Conservation (phyloP, 164 flowering plant species). For the Buxus sempervirens region DNA sequence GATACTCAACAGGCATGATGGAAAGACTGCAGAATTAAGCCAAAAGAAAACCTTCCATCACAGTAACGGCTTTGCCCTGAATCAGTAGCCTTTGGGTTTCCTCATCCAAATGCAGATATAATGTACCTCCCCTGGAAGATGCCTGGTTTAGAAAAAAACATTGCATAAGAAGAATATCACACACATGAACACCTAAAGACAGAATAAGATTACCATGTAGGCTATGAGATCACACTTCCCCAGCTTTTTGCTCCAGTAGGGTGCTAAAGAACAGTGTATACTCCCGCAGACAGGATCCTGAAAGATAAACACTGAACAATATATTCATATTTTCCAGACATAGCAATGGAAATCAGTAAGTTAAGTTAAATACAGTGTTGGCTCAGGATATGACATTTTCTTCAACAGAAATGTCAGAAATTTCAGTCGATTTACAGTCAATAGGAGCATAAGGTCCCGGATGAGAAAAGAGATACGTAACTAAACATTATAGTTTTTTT, state of each 20-base stretch:
- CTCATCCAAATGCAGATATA: constrained; percentile 59
- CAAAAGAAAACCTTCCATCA: constrained; percentile 69
- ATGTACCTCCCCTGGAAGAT: constrained; percentile 68
- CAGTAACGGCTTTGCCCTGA: constrained; percentile 62
- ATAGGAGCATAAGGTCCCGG: not conserved
- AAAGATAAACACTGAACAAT: constrained; percentile 1
- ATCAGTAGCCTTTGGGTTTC: constrained; percentile 52
- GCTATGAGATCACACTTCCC: constrained; percentile 63
- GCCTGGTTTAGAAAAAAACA: constrained; percentile 36
- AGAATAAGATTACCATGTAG: constrained; percentile 37
- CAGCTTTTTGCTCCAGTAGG: constrained; percentile 71
- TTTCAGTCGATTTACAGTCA: too few relatives aligned
- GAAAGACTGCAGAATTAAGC: constrained; percentile 22
- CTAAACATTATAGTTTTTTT: too few relatives aligned
- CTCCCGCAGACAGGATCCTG: constrained; percentile 92
- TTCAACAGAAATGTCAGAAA: too few relatives aligned
- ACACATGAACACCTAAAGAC: constrained; percentile 8
- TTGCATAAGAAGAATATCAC: too few relatives aligned
- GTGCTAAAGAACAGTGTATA: constrained; percentile 71
- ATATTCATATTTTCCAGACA: too few relatives aligned
- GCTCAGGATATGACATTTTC: too few relatives aligned
- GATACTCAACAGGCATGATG: too few relatives aligned
- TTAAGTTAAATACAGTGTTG: too few relatives aligned
- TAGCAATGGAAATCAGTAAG: too few relatives aligned
- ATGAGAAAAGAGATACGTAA: not conserved